Evolutionary conservation across 352 stramenopile species (phyloP).

Genomic region (Albugo laibachii): DNA sequence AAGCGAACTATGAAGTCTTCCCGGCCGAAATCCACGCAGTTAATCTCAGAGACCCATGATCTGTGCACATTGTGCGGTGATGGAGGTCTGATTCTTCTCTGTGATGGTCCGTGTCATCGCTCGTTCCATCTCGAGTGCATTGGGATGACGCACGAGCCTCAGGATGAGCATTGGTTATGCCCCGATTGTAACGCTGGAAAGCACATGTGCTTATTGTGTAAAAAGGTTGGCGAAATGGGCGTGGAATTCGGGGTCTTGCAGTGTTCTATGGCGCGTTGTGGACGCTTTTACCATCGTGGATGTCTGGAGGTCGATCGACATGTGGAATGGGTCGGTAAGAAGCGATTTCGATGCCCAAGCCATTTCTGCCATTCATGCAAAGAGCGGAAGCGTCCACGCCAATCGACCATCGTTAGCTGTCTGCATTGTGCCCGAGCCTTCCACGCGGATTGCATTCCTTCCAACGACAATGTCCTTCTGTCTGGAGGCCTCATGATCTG

Average conservation of each 20-base stretch:
- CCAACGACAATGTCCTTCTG: conserved; percentile 53
- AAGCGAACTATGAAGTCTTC: conserved; percentile 21
- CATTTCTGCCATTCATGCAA: conserved; percentile 74
- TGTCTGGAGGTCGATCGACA: conserved; percentile 54
- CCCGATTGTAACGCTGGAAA: conserved; percentile 73
- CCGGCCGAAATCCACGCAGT: not conserved
- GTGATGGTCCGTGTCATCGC: conserved; percentile 81
- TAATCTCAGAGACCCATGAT: conserved; percentile 77
- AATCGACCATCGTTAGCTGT: conserved; percentile 37
- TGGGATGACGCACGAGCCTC: conserved; percentile 59
- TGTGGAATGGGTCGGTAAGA: conserved; percentile 76
- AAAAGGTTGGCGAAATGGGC: conserved; percentile 78
- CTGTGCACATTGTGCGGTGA: conserved; percentile 84
- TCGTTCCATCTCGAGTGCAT: conserved; percentile 88
- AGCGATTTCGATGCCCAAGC: conserved; percentile 79
- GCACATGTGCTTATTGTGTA: conserved; percentile 86
- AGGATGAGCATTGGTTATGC: conserved; percentile 80
- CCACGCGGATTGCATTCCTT: conserved; percentile 61
- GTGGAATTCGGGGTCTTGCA: conserved; percentile 79
- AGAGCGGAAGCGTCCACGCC: not conserved
- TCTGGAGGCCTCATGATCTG: conserved; percentile 81
- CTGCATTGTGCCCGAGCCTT: conserved; percentile 76
- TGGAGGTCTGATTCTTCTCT: conserved; percentile 80
- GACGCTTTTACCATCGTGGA: conserved; percentile 84
- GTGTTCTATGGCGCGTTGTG: conserved; percentile 82